phyloP scores from a whole-genome alignment of 1,139 yeast genomes.

The Geotrichum siamense region DNA sequence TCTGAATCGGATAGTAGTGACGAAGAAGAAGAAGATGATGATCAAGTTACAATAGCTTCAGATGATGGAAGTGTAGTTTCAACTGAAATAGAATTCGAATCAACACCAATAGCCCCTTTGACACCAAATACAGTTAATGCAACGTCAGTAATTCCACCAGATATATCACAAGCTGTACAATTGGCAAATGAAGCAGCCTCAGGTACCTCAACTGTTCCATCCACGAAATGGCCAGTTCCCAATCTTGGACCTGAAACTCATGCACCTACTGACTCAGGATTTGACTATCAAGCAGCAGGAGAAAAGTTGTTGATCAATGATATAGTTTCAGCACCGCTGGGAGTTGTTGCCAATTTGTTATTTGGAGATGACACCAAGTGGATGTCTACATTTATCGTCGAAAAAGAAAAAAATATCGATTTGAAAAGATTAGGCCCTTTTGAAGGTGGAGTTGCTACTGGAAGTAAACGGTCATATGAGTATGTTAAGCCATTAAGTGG shows the following conservation, averaged over 20 bases:
- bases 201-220: neutral
- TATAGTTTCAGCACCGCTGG: slow-evolving; percentile 65
- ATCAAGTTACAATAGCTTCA: slow-evolving; percentile 22
- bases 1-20: slow-evolving; percentile 12
- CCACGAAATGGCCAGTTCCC: slow-evolving; percentile 30
- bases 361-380: slow-evolving; percentile 70
- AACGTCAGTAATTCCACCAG: no score
- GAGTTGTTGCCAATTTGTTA: slow-evolving; percentile 60
- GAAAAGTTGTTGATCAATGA: slow-evolving; percentile 64
- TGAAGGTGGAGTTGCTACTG: slow-evolving; percentile 31
- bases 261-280: slow-evolving; percentile 45
- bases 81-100: slow-evolving; percentile 22
- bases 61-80: slow-evolving; percentile 18
- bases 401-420: slow-evolving; percentile 66
- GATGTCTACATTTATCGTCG: slow-evolving; percentile 45
- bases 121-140: slow-evolving; percentile 12
- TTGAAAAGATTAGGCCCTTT: slow-evolving; percentile 53
- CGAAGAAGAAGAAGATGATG: slow-evolving; percentile 23
- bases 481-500: slow-evolving; percentile 76
- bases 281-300: slow-evolving; percentile 44
- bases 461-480: slow-evolving; percentile 51
- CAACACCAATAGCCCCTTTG: slow-evolving; percentile 11
- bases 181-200: slow-evolving; percentile 9
- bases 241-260: slow-evolving; percentile 52
- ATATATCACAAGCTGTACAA: slow-evolving; percentile 18